Conservation (phyloP, 108 stramenopile species). For the Nannochloropsis salina region DNA sequence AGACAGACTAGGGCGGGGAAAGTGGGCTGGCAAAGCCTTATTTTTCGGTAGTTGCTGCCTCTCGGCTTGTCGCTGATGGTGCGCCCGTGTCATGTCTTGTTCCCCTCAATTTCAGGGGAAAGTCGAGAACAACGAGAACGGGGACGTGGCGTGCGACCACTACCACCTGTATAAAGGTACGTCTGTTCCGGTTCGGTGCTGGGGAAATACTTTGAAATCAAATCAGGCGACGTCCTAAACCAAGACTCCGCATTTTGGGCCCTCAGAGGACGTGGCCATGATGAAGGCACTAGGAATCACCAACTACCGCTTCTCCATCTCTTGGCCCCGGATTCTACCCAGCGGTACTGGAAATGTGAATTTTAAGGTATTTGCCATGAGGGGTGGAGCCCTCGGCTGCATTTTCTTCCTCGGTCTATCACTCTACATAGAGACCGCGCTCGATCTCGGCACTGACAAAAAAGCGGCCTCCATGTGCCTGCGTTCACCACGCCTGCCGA, state of each 20-base stretch:
- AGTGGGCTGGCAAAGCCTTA: not conserved
- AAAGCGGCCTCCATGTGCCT: not conserved
- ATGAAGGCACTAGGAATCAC: slow-evolving; percentile 69
- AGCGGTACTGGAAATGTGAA: slow-evolving; percentile 63
- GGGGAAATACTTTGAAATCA: not conserved
- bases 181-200: not conserved
- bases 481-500: not conserved
- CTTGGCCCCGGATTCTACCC: slow-evolving; percentile 83
- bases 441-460: not conserved
- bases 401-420: not conserved
- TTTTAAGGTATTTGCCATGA: slow-evolving; percentile 58
- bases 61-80: not conserved
- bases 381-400: not conserved
- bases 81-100: not conserved
- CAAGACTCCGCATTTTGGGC: not conserved
- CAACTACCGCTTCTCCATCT: slow-evolving; percentile 80
- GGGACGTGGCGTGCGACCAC: slow-evolving; percentile 76
- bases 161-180: slow-evolving; percentile 59
- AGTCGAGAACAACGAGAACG: slow-evolving; percentile 61
- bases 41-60: not conserved
- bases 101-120: slow-evolving; percentile 24
- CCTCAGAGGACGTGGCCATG: slow-evolving; percentile 66
- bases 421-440: not conserved
- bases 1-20: not conserved
- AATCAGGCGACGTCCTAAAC: not conserved